Conservation (phyloP, 306 rosid genomes). For the Argentina anserina region DNA sequence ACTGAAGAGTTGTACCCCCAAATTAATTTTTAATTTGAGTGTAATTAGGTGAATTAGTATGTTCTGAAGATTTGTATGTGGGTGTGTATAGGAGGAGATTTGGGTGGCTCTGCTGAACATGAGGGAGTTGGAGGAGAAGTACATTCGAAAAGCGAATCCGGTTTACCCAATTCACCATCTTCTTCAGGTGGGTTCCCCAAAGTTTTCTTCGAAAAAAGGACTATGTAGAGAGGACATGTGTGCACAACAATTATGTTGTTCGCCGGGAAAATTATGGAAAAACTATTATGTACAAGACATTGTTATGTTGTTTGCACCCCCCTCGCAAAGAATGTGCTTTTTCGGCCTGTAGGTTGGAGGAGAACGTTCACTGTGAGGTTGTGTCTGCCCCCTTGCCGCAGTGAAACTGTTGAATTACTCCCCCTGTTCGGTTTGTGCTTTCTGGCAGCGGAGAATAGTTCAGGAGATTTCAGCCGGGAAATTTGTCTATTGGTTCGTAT, state of each 20-base stretch:
- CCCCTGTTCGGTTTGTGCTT: constrained; percentile 48
- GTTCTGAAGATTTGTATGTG: constrained; percentile 1
- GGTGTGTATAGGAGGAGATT: constrained; percentile 51
- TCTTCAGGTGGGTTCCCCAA: constrained; percentile 99
- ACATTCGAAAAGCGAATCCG: constrained; percentile 53
- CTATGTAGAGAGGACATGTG: constrained; percentile 92
- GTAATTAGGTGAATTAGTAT: not conserved
- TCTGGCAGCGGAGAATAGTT: constrained; percentile 64
- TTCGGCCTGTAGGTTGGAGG: constrained; percentile 84
- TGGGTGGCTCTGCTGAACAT: constrained; percentile 85
- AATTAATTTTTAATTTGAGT: not conserved
- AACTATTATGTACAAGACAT: constrained; percentile 65
- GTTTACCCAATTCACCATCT: constrained; percentile 92
- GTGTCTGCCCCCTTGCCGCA: constrained; percentile 60
- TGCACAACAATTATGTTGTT: constrained; percentile 77
- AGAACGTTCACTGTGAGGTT: constrained; percentile 71
- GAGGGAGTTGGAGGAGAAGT: constrained; percentile 75
- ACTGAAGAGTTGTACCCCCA: not conserved
- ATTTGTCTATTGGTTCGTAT: constrained; percentile 82
- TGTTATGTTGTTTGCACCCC: constrained; percentile 78
- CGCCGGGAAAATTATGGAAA: constrained; percentile 70
- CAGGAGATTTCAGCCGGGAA: constrained; percentile 70
- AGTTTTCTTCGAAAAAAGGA: constrained; percentile 91
- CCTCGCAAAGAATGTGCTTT: constrained; percentile 63
- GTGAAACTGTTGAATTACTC: constrained; percentile 73